Evolutionary conservation across 345 rosid genomes (phyloP).

Genomic region (Syzygium grande): DNA sequence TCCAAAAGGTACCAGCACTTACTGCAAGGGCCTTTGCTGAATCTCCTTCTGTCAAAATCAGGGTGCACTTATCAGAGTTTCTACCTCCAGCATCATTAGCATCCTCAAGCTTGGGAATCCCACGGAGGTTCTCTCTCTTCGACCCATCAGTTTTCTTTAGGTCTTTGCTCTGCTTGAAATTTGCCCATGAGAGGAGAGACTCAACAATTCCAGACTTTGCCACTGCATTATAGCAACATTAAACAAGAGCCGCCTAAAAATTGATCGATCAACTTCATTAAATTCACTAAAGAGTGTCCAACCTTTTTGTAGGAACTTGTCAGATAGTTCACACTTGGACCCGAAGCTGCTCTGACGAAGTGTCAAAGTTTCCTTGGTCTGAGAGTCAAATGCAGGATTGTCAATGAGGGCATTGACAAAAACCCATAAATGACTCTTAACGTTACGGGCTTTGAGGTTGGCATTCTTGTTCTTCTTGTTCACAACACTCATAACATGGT

Average conservation of each 20-base stretch:
- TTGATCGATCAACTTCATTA: neutral
- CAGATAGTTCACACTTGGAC: conserved; percentile 79
- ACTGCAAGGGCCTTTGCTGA: conserved; percentile 96
- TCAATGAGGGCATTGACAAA: conserved; percentile 96
- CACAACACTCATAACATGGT: conserved; percentile 54
- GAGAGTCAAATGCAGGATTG: conserved; percentile 99
- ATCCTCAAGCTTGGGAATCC: conserved; percentile 82
- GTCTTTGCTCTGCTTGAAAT: conserved; percentile 75
- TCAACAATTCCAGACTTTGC: conserved; percentile 78
- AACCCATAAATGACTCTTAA: conserved; percentile 89
- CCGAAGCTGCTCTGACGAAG: conserved; percentile 96
- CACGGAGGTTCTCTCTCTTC: conserved; percentile 47
- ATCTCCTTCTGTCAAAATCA: conserved; percentile 98
- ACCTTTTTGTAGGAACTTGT: conserved; percentile 87
- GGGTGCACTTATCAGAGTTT: conserved; percentile 65
- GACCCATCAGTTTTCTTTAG: conserved; percentile 89
- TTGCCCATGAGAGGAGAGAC: conserved; percentile 80
- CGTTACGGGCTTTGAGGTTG: conserved; percentile 71
- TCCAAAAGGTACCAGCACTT: conserved; percentile 15
- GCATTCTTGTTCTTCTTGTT: conserved; percentile 88
- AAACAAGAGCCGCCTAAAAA: neutral
- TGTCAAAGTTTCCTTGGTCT: conserved; percentile 95
- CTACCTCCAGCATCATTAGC: conserved; percentile 92
- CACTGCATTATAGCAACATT: conserved; percentile 29
- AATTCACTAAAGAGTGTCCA: neutral